Conservation (phyloP, 176 grass and related monocot species). For the Rhynchospora tenuis region DNA sequence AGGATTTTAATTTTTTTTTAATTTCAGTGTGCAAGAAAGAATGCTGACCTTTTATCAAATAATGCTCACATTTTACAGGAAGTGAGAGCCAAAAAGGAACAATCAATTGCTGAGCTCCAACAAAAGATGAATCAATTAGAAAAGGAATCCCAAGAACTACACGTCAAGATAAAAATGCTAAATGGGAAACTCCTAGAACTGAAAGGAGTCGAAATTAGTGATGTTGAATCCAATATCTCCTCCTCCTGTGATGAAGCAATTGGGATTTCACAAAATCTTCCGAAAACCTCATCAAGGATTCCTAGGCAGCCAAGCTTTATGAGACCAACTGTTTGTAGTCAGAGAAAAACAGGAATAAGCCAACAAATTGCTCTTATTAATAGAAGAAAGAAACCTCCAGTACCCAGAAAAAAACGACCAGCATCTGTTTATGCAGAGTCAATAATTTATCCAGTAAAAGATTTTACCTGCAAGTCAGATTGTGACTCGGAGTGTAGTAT, state of each 20-base stretch:
- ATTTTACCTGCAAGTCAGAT: conserved; percentile 62
- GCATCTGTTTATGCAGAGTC: conserved; percentile 89
- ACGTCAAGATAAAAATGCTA: conserved; percentile 50
- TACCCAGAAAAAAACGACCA: conserved; percentile 49
- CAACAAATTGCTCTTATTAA: conserved; percentile 29
- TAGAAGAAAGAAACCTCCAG: conserved; percentile 44
- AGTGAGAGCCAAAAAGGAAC: conserved; percentile 51
- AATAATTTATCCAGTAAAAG: conserved; percentile 47
- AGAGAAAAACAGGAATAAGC: conserved; percentile 49
- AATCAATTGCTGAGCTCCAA: conserved; percentile 43
- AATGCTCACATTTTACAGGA: conserved; percentile 41
- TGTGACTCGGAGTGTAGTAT: conserved; percentile 75
- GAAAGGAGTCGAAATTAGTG: conserved; percentile 29
- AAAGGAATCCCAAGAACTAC: conserved; percentile 64
- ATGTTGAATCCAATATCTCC: conserved; percentile 29
- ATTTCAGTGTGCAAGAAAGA: conserved; percentile 2
- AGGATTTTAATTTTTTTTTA: conserved; percentile 23
- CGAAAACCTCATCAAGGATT: conserved; percentile 36
- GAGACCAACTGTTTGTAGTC: conserved; percentile 77
- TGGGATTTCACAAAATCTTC: conserved; percentile 30
- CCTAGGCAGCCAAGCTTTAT: conserved; percentile 78
- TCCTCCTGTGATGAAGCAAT: conserved; percentile 37
- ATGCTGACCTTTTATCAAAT: neutral
- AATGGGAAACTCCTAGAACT: conserved; percentile 45
- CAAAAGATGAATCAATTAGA: conserved; percentile 56